phyloP scores from a whole-genome alignment of 73 alveolate genomes.

The Paramecium biaurelia region DNA sequence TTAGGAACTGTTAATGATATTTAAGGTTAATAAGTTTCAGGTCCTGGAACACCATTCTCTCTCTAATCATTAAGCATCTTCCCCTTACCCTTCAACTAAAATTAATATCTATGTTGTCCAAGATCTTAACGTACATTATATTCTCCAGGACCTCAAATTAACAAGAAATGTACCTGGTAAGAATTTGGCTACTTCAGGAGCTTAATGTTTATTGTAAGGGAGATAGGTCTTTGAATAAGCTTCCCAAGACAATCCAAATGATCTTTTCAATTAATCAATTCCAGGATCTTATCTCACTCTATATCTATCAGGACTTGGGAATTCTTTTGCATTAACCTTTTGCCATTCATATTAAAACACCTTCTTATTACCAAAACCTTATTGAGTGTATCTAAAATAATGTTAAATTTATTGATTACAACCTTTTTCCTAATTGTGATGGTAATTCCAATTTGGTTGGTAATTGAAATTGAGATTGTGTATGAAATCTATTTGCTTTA shows the following conservation, averaged over 20 bases:
- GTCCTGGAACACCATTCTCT: conserved; percentile 42
- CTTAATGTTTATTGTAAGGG: conserved; percentile 7
- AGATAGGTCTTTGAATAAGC: conserved; percentile 2
- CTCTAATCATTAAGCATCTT: conserved; percentile 9
- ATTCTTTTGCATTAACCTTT: background rate
- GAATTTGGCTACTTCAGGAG: conserved; percentile 18
- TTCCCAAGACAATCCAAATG: conserved; percentile 32
- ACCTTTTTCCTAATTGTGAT: conserved; percentile 1
- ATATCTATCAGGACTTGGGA: conserved; percentile 46
- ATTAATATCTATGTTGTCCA: conserved; percentile 1
- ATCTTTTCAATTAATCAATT: background rate
- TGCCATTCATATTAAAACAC: conserved; percentile 25
- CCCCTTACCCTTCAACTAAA: conserved; percentile 24
- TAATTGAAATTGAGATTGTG: background rate
- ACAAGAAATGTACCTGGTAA: background rate
- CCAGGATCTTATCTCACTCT: conserved; percentile 26
- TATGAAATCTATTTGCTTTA: conserved; percentile 21
- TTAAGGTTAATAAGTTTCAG: background rate
- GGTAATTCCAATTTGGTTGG: conserved; percentile 25
- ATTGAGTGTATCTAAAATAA: background rate
- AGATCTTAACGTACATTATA: conserved; percentile 22
- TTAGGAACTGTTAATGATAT: background rate
- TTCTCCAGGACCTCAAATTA: conserved; percentile 25
- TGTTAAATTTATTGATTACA: background rate
- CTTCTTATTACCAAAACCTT: conserved; percentile 18